Evolutionary conservation across 2,329 filamentous ascomycete species (phyloP), one percentile per base, ranked within the genome.

Genomic region (Tothia fuscella): DNA sequence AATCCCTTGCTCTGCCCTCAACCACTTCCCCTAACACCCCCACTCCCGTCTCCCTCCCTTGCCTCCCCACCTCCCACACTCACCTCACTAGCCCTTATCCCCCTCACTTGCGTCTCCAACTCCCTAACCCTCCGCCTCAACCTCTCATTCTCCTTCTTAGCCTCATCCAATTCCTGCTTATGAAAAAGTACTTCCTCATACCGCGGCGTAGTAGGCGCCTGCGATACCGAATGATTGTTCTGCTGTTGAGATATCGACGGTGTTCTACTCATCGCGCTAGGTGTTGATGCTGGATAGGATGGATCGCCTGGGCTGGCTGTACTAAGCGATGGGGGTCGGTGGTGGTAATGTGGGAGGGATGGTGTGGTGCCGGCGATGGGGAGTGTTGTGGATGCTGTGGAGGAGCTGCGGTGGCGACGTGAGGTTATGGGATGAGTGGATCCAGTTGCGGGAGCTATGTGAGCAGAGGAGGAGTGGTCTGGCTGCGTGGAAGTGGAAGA

Each of bases 391-490:
- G 41, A 43, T 17, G 31, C 21, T 7, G 32, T 21, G 3, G 32
- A 37, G 4, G 67, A 72, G 16, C 70, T 74, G 38, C 72, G 68
- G 53, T 77, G 71, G 40, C 73, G 67, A 38, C 63, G 72, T 44
- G 61, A 72, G 46, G 67, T 64, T 17, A 67, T 72, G 12, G 73
- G 69, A 43, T 73, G 68, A 26, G 62, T 64, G 6, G 71, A 58
- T 29, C 66, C 66, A 17, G 63, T 60, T 41, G 70, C 54, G 42
- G 62, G 49, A 16, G 39, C 55, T 56, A 48, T 65, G 59, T 37
- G 25, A 5, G 41, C 26, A 21, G 13, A 2, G 32, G n/a, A 59
- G 51, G 2, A 60, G 53, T 49, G 71, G 33, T 58, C 60, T 2
- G 63, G 54, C 37, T 75, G 71, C 33, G 68, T 65, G 26, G 60